Evolutionary conservation across 495 filamentous ascomycete genomes (phyloP), one percentile per base, ranked within the genome.

Genomic region (Neurospora pannonica): DNA sequence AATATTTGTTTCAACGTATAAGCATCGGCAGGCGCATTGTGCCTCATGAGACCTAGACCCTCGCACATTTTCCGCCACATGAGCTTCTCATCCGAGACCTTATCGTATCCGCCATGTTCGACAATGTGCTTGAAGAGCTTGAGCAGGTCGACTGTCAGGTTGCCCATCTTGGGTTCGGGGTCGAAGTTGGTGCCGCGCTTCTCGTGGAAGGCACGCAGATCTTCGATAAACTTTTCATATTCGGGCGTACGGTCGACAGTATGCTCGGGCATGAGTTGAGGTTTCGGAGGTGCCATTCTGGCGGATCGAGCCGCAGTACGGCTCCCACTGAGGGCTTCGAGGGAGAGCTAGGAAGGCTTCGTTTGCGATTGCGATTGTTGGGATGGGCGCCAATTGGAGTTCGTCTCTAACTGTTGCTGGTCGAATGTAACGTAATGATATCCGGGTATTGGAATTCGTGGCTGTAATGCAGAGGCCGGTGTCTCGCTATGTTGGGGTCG

Each of bases 1-100:
- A 94, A 96, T 69, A 90, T 87, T 34, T 90, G 92, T 83, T 96
- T 96, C 70, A 95, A 81, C 31, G 88, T 86, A 80, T 94, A 95
- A 4, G 92, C 92, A 72, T 91, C 87, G 1, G 92, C 90, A 24
- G 92, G 89, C 19, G 90, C 86, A 74, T 92, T 92, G 72, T 88
- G 86, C 36, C 86, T 84, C 75, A 84, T 83, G 72, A 87, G 79
- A 38, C 89, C 87, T 73, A 95, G 88, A 62, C 91, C 89, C 17
- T 88, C 83, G 9, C 90, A 91, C 46, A 96, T 85, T 75, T 87
- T 87, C 70, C 92, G 87, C 93, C 93, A 96, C 71, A 90, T 90
- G 38, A 94, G 85, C 84, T 93, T 93, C 77, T 93, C 92, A 42
- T 89, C 89, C 38, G 90, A 93, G 38, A 94, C 88, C 75, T 89